Evolutionary conservation across 2,329 filamentous ascomycete genomes (phyloP).

Genomic region (Arthrobotrys sinensis): DNA sequence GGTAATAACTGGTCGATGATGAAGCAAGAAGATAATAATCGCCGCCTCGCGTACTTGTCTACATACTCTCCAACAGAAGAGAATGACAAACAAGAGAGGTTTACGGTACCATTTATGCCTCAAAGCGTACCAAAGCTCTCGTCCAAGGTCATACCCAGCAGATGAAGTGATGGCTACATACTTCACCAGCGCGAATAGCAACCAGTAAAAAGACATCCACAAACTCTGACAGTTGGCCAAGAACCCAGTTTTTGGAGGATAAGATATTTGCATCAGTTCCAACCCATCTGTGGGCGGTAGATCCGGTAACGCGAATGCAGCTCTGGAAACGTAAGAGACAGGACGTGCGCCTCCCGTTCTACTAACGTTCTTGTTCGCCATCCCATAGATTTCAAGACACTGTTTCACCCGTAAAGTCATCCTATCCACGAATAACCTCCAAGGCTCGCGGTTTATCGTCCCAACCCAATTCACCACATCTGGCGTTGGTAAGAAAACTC

Average conservation of each 20-base stretch:
- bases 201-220: conserved; percentile 56
- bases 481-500: conserved; percentile 62
- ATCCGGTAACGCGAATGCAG: conserved; percentile 49
- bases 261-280: conserved; percentile 59
- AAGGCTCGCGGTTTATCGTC: conserved; percentile 62
- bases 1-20: conserved; percentile 66
- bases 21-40: conserved; percentile 66
- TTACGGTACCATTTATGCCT: conserved; percentile 64
- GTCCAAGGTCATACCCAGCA: conserved; percentile 66
- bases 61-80: conserved; percentile 66
- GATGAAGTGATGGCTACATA: conserved; percentile 67
- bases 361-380: conserved; percentile 53
- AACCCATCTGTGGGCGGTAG: conserved; percentile 49
- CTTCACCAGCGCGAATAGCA: conserved; percentile 65
- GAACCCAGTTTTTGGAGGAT: conserved; percentile 35
- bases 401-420: conserved; percentile 49
- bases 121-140: conserved; percentile 67
- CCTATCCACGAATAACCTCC: conserved; percentile 56
- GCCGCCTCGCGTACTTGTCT: conserved; percentile 66
- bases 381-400: conserved; percentile 60
- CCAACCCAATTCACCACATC: conserved; percentile 64
- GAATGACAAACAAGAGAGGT: conserved; percentile 63
- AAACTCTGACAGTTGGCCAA: conserved; percentile 29
- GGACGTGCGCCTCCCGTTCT: conserved; percentile 41
- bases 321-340: conserved; percentile 51